Percentiles rank a stretch among this genome's conserved stretches.
Conservation (phyloP, 768 basidiomycete genomes). For the Glaciozyma martinii region DNA sequence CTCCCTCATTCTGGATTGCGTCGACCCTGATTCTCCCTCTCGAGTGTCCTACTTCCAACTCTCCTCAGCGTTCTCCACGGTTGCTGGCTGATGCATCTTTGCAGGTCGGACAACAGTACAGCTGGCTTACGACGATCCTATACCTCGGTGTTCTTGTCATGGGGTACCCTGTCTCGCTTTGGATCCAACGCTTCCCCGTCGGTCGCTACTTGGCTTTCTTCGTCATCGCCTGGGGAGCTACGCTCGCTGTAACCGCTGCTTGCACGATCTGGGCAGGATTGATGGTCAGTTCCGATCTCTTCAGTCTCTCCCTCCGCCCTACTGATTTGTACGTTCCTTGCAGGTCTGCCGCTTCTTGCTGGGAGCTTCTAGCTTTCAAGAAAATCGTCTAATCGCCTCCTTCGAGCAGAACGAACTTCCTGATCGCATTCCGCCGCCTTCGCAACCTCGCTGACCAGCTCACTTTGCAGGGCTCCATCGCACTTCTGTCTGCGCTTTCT, state of each 20-base stretch:
- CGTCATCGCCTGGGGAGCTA: slow-evolving; percentile 45
- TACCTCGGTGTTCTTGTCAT: background rate
- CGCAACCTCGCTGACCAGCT: too few relatives aligned
- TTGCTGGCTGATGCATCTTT: slow-evolving; percentile 16
- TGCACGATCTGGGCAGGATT: slow-evolving; percentile 42
- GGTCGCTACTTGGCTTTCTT: slow-evolving; percentile 48
- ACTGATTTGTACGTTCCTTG: background rate
- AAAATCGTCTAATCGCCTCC: too few relatives aligned
- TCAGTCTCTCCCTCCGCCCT: background rate
- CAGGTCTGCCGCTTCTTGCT: slow-evolving; percentile 24
- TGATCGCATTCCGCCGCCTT: too few relatives aligned
- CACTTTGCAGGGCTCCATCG: too few relatives aligned
- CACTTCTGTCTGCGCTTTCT: too few relatives aligned
- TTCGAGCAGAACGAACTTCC: too few relatives aligned
- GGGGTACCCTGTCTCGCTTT: background rate
- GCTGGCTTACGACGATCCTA: slow-evolving; percentile 26
- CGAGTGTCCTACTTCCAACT: too few relatives aligned
- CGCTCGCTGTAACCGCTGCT: slow-evolving; percentile 48
- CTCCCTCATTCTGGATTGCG: too few relatives aligned
- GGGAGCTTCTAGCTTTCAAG: too few relatives aligned
- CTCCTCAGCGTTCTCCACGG: too few relatives aligned
- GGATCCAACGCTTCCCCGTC: slow-evolving; percentile 40
- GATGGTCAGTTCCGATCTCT: background rate
- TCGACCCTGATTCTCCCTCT: too few relatives aligned
- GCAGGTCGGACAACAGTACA: slow-evolving; percentile 33